Evolutionary conservation across 148 eudicot genomes (phyloP), one percentile per base, ranked within the genome.

Genomic region (Rhododendron ovatum): DNA sequence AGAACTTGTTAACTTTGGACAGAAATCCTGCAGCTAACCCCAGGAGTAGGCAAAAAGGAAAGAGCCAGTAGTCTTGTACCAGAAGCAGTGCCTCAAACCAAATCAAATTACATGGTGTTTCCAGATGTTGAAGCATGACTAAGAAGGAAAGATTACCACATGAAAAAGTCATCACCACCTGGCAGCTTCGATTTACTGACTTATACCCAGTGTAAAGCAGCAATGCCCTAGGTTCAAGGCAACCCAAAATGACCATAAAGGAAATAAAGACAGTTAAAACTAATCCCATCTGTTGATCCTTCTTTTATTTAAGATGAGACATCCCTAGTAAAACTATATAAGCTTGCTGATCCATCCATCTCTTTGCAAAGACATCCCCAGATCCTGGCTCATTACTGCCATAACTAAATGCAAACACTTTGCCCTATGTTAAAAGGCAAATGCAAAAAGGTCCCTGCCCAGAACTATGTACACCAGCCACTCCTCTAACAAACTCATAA

Each of bases 1-100:
- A 83, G 53, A 65, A 83, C 76, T 63, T 83, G 76, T 77, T 43
- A 24, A 83, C 48, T 63, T 43, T 39, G 37, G 73, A 24, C 22
- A 6, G 84, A 65, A 20, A 41, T 48, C 33, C 76, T 63, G 76
- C 76, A 83, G 84, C 39, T 43, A 61, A 63, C 55, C n/a, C 84
- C 84, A 61, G 22, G 45, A 61, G 4, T 39, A 41, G 24, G 35
- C 47, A 24, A 61, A 82, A 51, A 51, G 26, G 45, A 39, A 33
- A 33, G 33, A 65, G 71, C 53, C 50, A 82, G 6, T 57, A 37
- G 63, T 33, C 20, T 7, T 15, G 18, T 41, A 63, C 50, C 7
- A 41, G 75, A n/a, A 82, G 50, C 41, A 63, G 50, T 35, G 24
- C 51, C 22, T 12, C 65, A 41, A 33, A 82, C 84, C 30, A 41